These are phyloP conservation scores for Osmanthus fragrans DNA, from an alignment of 257 asterid genomes.

Conservation along the genomic window DNA sequence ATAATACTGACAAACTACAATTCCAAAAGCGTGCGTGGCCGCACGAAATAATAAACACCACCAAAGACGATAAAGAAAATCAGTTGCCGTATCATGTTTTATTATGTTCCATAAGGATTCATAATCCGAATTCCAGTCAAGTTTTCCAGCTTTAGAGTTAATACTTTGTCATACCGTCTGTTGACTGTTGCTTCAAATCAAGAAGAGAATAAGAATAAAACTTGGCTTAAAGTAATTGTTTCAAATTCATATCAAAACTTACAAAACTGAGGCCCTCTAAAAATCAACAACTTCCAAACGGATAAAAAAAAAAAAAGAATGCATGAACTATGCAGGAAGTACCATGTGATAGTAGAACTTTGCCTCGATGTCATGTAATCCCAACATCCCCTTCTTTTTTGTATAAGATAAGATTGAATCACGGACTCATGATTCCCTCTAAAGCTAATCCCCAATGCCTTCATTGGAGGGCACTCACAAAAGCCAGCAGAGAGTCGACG, in stretches of 20 bases:
- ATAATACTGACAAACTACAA: no score
- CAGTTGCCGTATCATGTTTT: no score
- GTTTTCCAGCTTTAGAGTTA: no score
- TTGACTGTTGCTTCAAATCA: neutral
- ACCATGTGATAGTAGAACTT: neutral
- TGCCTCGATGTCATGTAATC: neutral
- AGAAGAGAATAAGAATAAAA: neutral
- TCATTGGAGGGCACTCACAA: constrained; percentile 69
- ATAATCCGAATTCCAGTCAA: no score
- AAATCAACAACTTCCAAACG: neutral
- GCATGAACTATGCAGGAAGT: neutral
- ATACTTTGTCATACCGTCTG: no score
- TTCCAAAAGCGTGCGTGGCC: no score
- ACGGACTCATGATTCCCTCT: neutral
- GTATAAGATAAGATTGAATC: neutral
- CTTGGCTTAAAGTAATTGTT: constrained; percentile 11
- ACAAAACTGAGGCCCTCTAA: constrained; percentile 25
- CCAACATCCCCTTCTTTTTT: neutral
- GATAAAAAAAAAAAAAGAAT: neutral
- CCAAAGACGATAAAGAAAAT: no score
- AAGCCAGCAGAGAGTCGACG: constrained; percentile 65
- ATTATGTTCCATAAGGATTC: no score
- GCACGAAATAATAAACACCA: no score
- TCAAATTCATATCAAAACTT: constrained; percentile 21
- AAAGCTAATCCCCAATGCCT: neutral